Base-by-base conservation (phyloP, 768 basidiomycete genomes). In the Lactarius hatsudake region DNA sequence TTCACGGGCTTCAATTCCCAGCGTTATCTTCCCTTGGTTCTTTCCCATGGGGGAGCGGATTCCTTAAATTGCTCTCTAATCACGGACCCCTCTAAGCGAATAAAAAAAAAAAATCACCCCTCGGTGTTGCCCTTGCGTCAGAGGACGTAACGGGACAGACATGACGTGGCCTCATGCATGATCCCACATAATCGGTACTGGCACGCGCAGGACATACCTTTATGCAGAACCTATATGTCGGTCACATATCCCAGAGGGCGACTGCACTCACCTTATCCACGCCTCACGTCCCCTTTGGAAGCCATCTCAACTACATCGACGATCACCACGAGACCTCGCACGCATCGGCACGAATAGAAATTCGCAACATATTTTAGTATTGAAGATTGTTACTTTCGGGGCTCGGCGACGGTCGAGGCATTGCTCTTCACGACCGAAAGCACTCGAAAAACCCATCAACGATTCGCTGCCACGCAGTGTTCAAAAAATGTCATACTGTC, bases 71-170 rank as follows among this genome's bases (percentile, higher is more conserved):
- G 43, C 34, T 13, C 43, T 45, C 26, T 56, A 32, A 43, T 38
- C 57, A 20, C 45, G 17, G 36, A 51, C 59, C 23, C 30, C 23
- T 43, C 26, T 62, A 62, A 53, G 58, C 60, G 61, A 58, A 48
- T 48, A 48, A 56, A 42, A 20, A 65, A 56, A 42, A 42, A 43
- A 12, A 2, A 23, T 30, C 26, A 26, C 32, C 36, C 23, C 51
- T 30, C 8, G 17, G 32, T 38, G 42, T 30, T 55, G 36, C 32
- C n/a, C 62, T 63, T 63, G 66, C 58, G 62, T 63, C 62, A 62
- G 57, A 59, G 66, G 66, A 67, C 66, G 57, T 67, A 67, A 63
- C 61, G 36, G 30, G 26, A 59, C 8, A 54, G 38, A 62, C 48
- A 63, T 13, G 62, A 67, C 59, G 62, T 43, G 58, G 23, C 62